phyloP scores from a whole-genome alignment of 2,329 filamentous ascomycete species.

The Colletotrichum incanum region DNA sequence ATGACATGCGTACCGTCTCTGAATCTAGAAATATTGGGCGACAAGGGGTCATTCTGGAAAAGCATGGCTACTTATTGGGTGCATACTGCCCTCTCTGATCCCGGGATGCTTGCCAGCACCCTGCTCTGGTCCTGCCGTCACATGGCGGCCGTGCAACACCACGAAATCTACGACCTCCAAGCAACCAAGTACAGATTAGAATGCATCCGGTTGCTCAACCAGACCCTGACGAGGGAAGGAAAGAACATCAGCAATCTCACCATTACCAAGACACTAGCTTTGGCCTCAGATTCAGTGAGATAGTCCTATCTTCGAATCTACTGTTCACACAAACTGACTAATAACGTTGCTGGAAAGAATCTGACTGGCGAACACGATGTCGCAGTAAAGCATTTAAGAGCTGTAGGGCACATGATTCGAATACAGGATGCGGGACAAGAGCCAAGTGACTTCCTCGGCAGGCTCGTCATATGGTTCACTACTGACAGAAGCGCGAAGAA shows the following conservation, averaged over 20 bases:
- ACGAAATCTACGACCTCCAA: not conserved
- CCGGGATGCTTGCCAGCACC: slow-evolving; percentile 45
- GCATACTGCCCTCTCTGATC: slow-evolving; percentile 42
- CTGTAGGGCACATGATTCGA: slow-evolving; percentile 11
- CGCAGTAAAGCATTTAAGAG: slow-evolving; percentile 10
- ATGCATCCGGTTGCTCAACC: slow-evolving; percentile 40
- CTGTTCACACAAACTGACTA: not conserved
- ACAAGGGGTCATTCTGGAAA: slow-evolving; percentile 31
- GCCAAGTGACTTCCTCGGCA: not conserved
- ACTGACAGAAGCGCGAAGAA: not conserved
- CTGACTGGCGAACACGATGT: slow-evolving; percentile 13
- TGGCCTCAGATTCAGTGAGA: slow-evolving; percentile 42
- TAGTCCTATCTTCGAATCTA: not conserved
- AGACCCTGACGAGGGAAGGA: slow-evolving; percentile 32
- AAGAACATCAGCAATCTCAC: slow-evolving; percentile 42
- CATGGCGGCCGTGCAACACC: slow-evolving; percentile 22
- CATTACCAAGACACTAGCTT: slow-evolving; percentile 44
- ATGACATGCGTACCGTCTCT: slow-evolving; percentile 31
- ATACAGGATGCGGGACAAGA: not conserved
- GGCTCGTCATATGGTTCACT: slow-evolving; percentile 12
- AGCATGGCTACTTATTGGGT: slow-evolving; percentile 43
- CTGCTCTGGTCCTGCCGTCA: slow-evolving; percentile 44
- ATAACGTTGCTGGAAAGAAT: not conserved
- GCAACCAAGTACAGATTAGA: slow-evolving; percentile 43
- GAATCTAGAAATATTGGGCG: slow-evolving; percentile 12